Base-by-base conservation (phyloP, 2,329 filamentous ascomycete genomes). In the Cadophora sp. region DNA sequence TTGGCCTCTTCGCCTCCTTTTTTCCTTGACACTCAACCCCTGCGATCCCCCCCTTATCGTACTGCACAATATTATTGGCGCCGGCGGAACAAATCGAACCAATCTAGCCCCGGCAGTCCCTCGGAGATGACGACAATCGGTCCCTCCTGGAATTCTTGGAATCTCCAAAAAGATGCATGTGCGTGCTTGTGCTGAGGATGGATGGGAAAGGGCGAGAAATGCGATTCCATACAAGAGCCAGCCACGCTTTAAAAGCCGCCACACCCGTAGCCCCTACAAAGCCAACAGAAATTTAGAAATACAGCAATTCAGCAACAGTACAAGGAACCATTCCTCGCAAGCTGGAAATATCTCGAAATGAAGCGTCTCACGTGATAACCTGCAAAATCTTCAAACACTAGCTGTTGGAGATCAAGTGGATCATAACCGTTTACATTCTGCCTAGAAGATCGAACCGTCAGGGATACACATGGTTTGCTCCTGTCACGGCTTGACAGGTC, bases 351-450 rank as follows among this genome's bases (percentile, higher is more conserved):
- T 16, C 40, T 43, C 40, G 19, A 43, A 16, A 43, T 43, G 40
- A 43, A 43, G 40, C 40, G 14, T 16, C 3, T 14, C 55, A 59
- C 55, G 55, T 59, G 55, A 59, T 24, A 40, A 37, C 26, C n/a
- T 22, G n/a, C 55, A 59, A 26, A 34, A 59, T 65, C 51, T 46
- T 67, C 65, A 67, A 67, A 67, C 61, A 37, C 40, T 48, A 67
- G 65, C 40, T 27, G 65, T 67, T 67, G 65, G 65, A 67, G 65
- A 67, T 67, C 65, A 31, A 19, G 50, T 31, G 50, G 62, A 59
- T 40, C 37, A 27, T 65, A 24, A 46, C 40, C 51, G 51, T 59
- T 24, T 59, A 3, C 34, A 59, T 59, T 31, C n/a, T 5, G 4
- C 11, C 5, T 58, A n/a, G 37, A 43, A 43, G 40, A 43, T 43